These are phyloP conservation scores for Vigna radiata DNA, from an alignment of 306 rosid species.

Conservation along the genomic window DNA sequence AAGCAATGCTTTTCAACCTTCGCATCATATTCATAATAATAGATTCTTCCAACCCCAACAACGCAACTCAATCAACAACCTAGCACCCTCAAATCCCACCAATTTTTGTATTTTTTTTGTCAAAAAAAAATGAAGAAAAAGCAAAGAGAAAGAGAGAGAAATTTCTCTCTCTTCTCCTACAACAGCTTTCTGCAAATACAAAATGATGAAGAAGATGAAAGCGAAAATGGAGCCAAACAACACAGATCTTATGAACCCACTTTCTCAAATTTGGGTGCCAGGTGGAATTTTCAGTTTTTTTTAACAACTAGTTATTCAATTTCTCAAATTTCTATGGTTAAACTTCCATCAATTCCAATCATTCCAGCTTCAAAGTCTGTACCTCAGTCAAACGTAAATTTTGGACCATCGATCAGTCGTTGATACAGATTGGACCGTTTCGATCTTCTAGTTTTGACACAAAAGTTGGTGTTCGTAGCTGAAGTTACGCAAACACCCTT, in stretches of 20 bases:
- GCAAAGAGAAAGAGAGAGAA: conserved; percentile 32
- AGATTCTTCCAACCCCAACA: conserved; percentile 40
- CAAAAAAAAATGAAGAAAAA: conserved; percentile 42
- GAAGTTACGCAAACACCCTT: conserved; percentile 19
- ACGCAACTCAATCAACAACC: conserved; percentile 54
- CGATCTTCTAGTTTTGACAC: conserved; percentile 40
- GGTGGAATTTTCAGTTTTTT: conserved; percentile 49
- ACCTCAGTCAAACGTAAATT: conserved; percentile 52
- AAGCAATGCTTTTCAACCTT: conserved; percentile 96
- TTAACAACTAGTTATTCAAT: background rate
- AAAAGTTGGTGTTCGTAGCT: conserved; percentile 15
- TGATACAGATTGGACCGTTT: background rate
- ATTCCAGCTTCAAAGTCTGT: conserved; percentile 53
- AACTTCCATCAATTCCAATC: conserved; percentile 56
- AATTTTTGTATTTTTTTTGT: background rate
- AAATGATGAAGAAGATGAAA: conserved; percentile 25
- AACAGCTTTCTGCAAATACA: conserved; percentile 39
- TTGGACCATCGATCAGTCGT: conserved; percentile 21
- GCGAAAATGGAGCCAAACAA: conserved; percentile 26
- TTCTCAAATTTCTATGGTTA: conserved; percentile 49
- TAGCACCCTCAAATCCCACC: conserved; percentile 42
- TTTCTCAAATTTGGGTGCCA: conserved; percentile 43
- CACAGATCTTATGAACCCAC: conserved; percentile 38
- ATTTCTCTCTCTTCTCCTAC: conserved; percentile 49
- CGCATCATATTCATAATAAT: conserved; percentile 78